A percentile compares a stretch with the other conserved stretches of the same genome.
Evolutionary conservation across 1,284 basidiomycete species (phyloP).

Genomic region (Singerocomus inundabilis): DNA sequence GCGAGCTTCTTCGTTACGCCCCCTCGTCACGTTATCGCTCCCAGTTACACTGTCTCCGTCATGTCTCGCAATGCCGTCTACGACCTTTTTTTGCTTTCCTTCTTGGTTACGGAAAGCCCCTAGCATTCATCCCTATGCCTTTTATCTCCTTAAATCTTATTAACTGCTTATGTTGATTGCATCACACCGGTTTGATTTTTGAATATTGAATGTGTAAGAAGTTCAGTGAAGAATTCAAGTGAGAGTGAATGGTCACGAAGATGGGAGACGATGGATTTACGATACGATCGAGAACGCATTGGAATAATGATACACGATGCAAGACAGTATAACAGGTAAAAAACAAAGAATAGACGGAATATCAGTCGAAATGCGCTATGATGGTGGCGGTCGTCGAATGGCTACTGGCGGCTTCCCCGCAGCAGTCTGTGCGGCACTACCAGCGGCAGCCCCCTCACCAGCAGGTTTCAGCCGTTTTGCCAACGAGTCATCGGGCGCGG

Average conservation of each 20-base stretch:
- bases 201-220: background rate
- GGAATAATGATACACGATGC: constrained; percentile 29
- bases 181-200: background rate
- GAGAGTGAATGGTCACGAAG: background rate
- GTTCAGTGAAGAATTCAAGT: background rate
- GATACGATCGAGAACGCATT: background rate
- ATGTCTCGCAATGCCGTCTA: constrained; percentile 19
- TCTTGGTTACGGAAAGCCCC: constrained; percentile 7
- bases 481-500: constrained; percentile 54
- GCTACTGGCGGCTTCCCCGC: constrained; percentile 34
- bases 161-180: constrained; percentile 14
- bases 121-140: constrained; percentile 2
- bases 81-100: constrained; percentile 1
- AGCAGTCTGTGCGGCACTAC: background rate
- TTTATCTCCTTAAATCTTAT: constrained; percentile 14
- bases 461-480: constrained; percentile 71
- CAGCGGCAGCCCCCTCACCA: constrained; percentile 2
- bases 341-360: background rate
- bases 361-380: constrained; percentile 8
- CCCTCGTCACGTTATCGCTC: constrained; percentile 14
- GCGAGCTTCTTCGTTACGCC: constrained; percentile 15
- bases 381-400: constrained; percentile 33
- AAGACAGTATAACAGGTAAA: background rate
- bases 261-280: background rate
- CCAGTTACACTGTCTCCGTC: constrained; percentile 17